phyloP scores from a whole-genome alignment of 768 basidiomycete species.

The Amanita rubescens region DNA sequence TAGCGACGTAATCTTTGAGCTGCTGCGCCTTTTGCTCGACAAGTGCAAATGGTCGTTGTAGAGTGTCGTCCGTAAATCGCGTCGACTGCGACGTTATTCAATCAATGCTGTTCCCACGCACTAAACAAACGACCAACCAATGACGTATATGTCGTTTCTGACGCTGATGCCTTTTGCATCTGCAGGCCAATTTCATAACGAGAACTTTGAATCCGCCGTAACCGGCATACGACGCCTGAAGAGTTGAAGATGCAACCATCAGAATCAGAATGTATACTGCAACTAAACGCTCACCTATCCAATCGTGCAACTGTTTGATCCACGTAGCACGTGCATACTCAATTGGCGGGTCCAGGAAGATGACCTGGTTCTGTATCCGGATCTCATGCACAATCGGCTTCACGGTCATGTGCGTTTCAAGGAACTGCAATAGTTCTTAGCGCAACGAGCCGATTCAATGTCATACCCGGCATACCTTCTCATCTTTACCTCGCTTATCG shows the following conservation, averaged over 20 bases:
- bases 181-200: conserved; percentile 95
- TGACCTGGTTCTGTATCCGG: conserved; percentile 97
- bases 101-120: neutral
- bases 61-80: conserved; percentile 60
- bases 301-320: conserved; percentile 84
- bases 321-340: conserved; percentile 88
- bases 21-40: conserved; percentile 86
- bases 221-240: conserved; percentile 76
- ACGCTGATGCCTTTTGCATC: conserved; percentile 60
- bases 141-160: conserved; percentile 77
- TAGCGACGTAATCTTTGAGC: conserved; percentile 85
- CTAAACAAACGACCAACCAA: conserved; percentile 43
- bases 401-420: conserved; percentile 68
- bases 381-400: conserved; percentile 93
- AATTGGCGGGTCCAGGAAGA: conserved; percentile 97
- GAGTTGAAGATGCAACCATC: neutral
- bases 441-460: neutral
- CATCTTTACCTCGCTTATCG: conserved; percentile 69
- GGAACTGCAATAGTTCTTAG: conserved; percentile 34
- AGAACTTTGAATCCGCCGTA: conserved; percentile 87
- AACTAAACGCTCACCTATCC: conserved; percentile 52
- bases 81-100: conserved; percentile 47
- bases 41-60: conserved; percentile 76
- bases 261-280: neutral
- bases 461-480: conserved; percentile 48